A percentile compares a stretch with the other conserved stretches of the same genome.
Conservation (phyloP, 139 green algal genomes). For the Picochlorum sp. region DNA sequence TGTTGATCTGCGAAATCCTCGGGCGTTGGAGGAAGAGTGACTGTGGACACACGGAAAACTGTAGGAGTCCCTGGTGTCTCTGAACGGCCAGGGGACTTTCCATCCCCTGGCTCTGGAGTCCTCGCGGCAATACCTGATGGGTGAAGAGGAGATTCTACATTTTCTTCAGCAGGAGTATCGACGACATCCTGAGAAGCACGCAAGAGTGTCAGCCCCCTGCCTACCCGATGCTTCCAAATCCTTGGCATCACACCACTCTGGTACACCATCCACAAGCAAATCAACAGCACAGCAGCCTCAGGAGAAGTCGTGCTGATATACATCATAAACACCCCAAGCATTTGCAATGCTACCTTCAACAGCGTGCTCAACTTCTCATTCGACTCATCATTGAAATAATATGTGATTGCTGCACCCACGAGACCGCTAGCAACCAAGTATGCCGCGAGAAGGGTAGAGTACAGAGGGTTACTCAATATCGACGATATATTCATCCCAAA, state of each 20-base stretch:
- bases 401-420: slow-evolving; percentile 43
- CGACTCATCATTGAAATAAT: slow-evolving; percentile 48
- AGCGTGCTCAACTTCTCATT: slow-evolving; percentile 49
- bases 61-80: not conserved
- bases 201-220: not conserved
- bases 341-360: slow-evolving; percentile 40
- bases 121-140: not conserved
- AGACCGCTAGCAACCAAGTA: slow-evolving; percentile 38
- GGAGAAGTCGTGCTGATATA: not conserved
- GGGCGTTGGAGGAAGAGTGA: not conserved
- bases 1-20: not conserved
- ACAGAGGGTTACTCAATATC: slow-evolving; percentile 18
- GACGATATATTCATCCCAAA: slow-evolving; percentile 37
- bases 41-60: not conserved
- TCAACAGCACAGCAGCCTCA: not conserved
- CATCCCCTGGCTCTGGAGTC: not conserved
- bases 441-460: slow-evolving; percentile 12
- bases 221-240: too few species aligned
- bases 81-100: not conserved
- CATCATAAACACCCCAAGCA: slow-evolving; percentile 32
- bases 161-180: not conserved
- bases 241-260: too few species aligned
- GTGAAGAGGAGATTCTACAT: not conserved
- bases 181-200: not conserved
- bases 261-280: too few species aligned